These are phyloP conservation scores for Geotrichum europaeum DNA, from an alignment of 1,139 yeast species.

Conservation along the genomic window DNA sequence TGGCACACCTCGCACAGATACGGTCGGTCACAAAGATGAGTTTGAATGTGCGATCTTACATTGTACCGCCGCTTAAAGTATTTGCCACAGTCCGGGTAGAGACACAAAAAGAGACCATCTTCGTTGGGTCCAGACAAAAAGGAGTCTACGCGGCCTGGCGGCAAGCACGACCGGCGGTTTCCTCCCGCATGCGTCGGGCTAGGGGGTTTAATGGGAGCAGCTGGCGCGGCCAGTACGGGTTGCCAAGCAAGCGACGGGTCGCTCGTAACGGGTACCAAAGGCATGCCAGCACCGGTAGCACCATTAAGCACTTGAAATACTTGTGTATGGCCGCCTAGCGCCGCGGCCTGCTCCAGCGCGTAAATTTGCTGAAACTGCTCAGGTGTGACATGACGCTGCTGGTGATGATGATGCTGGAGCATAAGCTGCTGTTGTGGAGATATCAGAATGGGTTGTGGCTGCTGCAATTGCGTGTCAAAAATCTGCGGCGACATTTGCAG, in stretches of 20 bases:
- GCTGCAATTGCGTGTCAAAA: neutral
- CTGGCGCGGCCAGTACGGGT: constrained; percentile 33
- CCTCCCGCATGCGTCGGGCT: constrained; percentile 19
- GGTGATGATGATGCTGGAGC: constrained; percentile 14
- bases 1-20: constrained; percentile 53
- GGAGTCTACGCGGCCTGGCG: constrained; percentile 83
- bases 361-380: constrained; percentile 17
- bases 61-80: constrained; percentile 84
- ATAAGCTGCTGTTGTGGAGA: constrained; percentile 16
- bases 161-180: constrained; percentile 54
- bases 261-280: constrained; percentile 2
- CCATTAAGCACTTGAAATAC: constrained; percentile 17
- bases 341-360: constrained; percentile 16
- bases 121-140: constrained; percentile 78
- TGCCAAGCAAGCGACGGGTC: constrained; percentile 31
- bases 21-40: constrained; percentile 93
- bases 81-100: constrained; percentile 75
- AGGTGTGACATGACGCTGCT: constrained; percentile 15
- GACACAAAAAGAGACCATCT: constrained; percentile 59
- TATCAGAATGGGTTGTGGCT: constrained; percentile 8
- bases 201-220: constrained; percentile 33
- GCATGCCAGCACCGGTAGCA: neutral
- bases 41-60: constrained; percentile 94
- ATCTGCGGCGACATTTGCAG: constrained; percentile 5
- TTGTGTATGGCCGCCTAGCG: constrained; percentile 14